Conservation (phyloP, 352 stramenopile species). For the Pelagophyceae sp. region DNA sequence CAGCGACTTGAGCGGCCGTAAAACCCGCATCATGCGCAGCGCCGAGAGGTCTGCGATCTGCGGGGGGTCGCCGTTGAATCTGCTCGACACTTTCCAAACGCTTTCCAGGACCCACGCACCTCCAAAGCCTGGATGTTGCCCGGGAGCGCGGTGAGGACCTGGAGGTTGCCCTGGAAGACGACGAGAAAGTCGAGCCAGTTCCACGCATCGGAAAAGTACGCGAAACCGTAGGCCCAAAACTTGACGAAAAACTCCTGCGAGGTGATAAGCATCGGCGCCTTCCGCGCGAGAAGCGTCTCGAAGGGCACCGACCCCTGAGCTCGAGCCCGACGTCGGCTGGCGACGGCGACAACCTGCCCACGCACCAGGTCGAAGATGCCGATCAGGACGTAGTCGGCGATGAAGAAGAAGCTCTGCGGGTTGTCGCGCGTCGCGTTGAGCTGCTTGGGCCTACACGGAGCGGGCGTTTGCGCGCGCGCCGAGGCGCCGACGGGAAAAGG, state of each 20-base stretch:
- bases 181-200: constrained; percentile 17
- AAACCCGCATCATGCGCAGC: constrained; percentile 8
- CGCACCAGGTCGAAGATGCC: not conserved
- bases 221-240: not conserved
- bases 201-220: constrained; percentile 13
- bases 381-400: constrained; percentile 7
- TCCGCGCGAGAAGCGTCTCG: too few species aligned
- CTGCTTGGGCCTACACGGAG: too few species aligned
- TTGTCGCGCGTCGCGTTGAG: not conserved
- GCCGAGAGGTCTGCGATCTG: constrained; percentile 15
- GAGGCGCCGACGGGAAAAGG: too few species aligned
- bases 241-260: constrained; percentile 9
- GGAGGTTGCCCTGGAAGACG: constrained; percentile 5
- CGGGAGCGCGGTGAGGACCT: too few species aligned
- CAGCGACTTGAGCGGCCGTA: constrained; percentile 13
- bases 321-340: not conserved
- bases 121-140: too few species aligned
- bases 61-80: not conserved
- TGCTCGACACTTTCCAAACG: too few species aligned
- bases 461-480: too few species aligned
- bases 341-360: not conserved
- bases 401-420: not conserved
- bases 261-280: not conserved
- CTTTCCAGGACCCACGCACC: too few species aligned
- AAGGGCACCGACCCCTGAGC: too few species aligned